A percentile compares a stretch with the other conserved stretches of the same genome.
Conservation (phyloP, 495 filamentous ascomycete genomes). For the Annulohypoxylon maeteangense region DNA sequence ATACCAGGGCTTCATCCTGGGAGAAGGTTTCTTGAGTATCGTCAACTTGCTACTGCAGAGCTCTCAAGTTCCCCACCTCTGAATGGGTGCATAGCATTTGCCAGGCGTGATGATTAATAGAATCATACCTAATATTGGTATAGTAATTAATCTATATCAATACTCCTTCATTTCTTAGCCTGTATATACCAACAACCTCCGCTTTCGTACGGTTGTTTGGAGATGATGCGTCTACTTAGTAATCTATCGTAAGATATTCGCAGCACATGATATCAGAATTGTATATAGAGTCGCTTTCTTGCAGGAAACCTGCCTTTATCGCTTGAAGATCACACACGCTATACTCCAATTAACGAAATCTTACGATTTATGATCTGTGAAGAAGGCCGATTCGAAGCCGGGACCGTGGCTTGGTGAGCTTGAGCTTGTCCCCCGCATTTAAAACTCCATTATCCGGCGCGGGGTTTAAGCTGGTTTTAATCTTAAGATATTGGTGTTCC, state of each 20-base stretch:
- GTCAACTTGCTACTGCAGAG: conserved; percentile 88
- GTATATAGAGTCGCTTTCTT: background rate
- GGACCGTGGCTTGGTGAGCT: conserved; percentile 24
- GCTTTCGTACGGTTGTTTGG: background rate
- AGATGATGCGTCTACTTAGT: conserved; percentile 1
- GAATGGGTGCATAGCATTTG: conserved; percentile 18
- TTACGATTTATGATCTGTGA: conserved; percentile 4
- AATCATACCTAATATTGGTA: background rate
- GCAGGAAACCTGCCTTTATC: background rate
- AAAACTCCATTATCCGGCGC: conserved; percentile 28
- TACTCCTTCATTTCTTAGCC: background rate
- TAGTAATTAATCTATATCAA: conserved; percentile 2
- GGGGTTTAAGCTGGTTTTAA: conserved; percentile 23
- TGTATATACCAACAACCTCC: background rate
- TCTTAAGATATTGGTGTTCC: conserved; percentile 20
- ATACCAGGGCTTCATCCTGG: conserved; percentile 82
- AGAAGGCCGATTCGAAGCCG: conserved; percentile 30
- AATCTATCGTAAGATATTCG: background rate
- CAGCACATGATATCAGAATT: background rate
- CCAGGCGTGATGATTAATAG: background rate
- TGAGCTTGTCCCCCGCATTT: conserved; percentile 32
- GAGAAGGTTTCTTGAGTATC: conserved; percentile 94
- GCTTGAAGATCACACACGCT: background rate
- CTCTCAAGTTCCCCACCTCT: conserved; percentile 79
- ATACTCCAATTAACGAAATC: background rate